Base-by-base conservation (phyloP, 176 grass and related monocot species). In the Metroxylon sagu region DNA sequence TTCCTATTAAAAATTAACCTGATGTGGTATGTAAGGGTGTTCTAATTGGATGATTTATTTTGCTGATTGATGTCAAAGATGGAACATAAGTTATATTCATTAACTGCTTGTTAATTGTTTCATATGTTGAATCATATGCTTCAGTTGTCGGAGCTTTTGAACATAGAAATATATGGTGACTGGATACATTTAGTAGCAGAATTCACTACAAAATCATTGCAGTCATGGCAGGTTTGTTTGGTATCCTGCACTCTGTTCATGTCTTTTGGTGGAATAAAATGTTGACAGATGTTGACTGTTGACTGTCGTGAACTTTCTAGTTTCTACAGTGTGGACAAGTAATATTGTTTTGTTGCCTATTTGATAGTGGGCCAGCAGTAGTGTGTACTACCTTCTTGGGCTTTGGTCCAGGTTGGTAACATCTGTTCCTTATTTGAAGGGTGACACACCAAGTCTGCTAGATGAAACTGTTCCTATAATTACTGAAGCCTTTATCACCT, bases 381-480 rank as follows among this genome's bases (percentile, higher is more conserved):
- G 94, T 71, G 79, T 98, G 21, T 98, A 93, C 70, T 98, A 98
- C 68, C 84, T 98, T 73, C 65, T 98, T 52, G 85, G 94, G 21
- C 85, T 98, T 53, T 98, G 94, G 94, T 98, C 88, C 29, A 88
- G 94, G 74, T 65, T 98, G 72, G 94, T 98, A 54, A 98, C 94
- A 70, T 98, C 94, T 25, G 85, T 98, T 18, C 94, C 94, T 78
- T 98, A 98, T 72, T 81, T 98, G 79, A 98, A 98, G 81, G 85
- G 94, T 0, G 88, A 93, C 75, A 83, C 81, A 64, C 88, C 94
- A 64, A 93, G 88, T 77, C 60, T 92, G 64, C 84, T 98, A 48
- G 94, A 93, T 88, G 85, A 98, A 81, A 98, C 85, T 73, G 94
- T 93, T 53, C 94, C 88, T 54, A 98, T 89, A 83, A 98, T 98